Conservation (phyloP, 2,329 filamentous ascomycete species). For the Malbranchea zuffiana region DNA sequence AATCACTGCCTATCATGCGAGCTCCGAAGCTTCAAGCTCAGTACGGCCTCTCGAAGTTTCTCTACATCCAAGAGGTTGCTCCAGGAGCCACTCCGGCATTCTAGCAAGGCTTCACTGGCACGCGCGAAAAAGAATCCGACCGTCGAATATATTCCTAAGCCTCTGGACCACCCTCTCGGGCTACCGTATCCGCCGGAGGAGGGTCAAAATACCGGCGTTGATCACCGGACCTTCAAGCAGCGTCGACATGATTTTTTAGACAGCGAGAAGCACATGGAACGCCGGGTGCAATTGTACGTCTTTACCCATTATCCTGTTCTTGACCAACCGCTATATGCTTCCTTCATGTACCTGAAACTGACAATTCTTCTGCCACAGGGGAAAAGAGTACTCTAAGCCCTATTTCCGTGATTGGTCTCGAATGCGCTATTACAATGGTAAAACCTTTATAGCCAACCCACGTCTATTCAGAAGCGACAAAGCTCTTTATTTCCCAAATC, state of each 20-base stretch:
- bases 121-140: neutral
- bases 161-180: constrained; percentile 65
- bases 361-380: constrained; percentile 37
- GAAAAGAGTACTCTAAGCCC: constrained; percentile 65
- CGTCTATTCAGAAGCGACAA: constrained; percentile 72
- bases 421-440: constrained; percentile 70
- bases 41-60: constrained; percentile 13
- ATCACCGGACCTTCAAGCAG: constrained; percentile 55
- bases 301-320: neutral
- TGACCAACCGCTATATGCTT: neutral
- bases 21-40: constrained; percentile 20
- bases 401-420: constrained; percentile 96
- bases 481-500: constrained; percentile 87
- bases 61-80: constrained; percentile 7
- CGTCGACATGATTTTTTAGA: constrained; percentile 69
- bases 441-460: constrained; percentile 78
- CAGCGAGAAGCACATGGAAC: constrained; percentile 71
- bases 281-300: constrained; percentile 61
- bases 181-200: constrained; percentile 59
- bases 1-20: constrained; percentile 28
- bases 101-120: neutral
- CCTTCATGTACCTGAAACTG: constrained; percentile 9
- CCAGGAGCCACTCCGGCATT: neutral
- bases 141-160: constrained; percentile 15
- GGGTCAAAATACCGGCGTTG: constrained; percentile 74